A percentile compares a stretch with the other conserved stretches of the same genome.
Conservation (phyloP, 1,139 yeast species). For the Sugiyamaella paludigena region DNA sequence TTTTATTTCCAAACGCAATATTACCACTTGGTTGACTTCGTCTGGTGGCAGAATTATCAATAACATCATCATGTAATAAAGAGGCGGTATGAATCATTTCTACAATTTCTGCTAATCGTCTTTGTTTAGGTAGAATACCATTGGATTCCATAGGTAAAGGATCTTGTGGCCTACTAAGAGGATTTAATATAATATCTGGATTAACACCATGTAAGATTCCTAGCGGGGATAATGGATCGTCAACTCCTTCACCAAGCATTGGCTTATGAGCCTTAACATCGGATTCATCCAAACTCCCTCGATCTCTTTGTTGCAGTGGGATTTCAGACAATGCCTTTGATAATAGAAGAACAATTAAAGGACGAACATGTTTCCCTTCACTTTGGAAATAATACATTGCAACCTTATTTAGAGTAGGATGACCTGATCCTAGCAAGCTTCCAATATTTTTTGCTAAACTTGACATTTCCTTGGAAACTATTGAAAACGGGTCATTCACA, state of each 20-base stretch:
- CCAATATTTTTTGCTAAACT: conserved; percentile 85
- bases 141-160: conserved; percentile 50
- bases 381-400: conserved; percentile 92
- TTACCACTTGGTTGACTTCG: conserved; percentile 91
- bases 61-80: conserved; percentile 94
- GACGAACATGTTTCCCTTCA: conserved; percentile 94
- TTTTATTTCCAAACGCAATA: conserved; percentile 89
- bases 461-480: conserved; percentile 95
- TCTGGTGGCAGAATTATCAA: conserved; percentile 87
- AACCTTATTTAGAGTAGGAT: conserved; percentile 86
- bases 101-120: conserved; percentile 93
- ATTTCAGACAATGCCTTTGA: conserved; percentile 79
- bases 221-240: conserved; percentile 65
- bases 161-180: conserved; percentile 78
- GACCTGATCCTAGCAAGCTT: conserved; percentile 82
- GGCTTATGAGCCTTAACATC: conserved; percentile 35
- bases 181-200: conserved; percentile 75
- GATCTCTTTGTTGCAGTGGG: conserved; percentile 65
- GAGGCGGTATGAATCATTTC: conserved; percentile 99
- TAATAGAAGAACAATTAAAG: conserved; percentile 77
- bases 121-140: conserved; percentile 85
- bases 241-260: conserved; percentile 34
- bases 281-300: conserved; percentile 41
- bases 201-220: conserved; percentile 84
- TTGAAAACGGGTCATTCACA: conserved; percentile 75